These are phyloP conservation scores for Penicillium dipodomyicola DNA, from an alignment of 495 filamentous ascomycete genomes.

Conservation along the genomic window DNA sequence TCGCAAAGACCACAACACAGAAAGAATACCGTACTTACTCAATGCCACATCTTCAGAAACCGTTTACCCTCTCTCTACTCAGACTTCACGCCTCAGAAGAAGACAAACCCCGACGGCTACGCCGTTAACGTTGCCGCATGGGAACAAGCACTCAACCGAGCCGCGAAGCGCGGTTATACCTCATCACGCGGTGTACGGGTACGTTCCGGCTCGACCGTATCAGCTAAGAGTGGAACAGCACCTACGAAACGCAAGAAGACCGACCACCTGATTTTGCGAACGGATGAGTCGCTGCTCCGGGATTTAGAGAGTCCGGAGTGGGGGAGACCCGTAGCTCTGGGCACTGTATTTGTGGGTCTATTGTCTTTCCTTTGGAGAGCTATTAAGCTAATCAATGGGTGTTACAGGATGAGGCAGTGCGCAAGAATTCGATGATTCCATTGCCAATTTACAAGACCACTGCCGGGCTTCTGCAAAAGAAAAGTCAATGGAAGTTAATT, in stretches of 20 bases:
- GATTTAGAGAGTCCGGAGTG: conserved; percentile 74
- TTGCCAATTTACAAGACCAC: conserved; percentile 59
- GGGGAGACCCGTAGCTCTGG: conserved; percentile 80
- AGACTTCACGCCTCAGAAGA: conserved; percentile 76
- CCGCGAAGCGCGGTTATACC: conserved; percentile 64
- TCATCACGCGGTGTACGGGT: conserved; percentile 40
- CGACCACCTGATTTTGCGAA: conserved; percentile 58
- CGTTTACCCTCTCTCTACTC: conserved; percentile 92
- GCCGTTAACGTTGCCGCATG: conserved; percentile 80
- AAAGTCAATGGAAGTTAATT: conserved; percentile 57
- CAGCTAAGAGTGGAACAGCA: conserved; percentile 1
- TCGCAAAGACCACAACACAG: neutral
- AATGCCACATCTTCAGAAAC: conserved; percentile 47
- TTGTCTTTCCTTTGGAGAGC: neutral
- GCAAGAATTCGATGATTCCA: conserved; percentile 64
- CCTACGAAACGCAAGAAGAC: conserved; percentile 27
- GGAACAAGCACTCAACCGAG: conserved; percentile 68
- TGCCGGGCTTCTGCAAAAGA: conserved; percentile 50
- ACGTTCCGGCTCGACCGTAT: conserved; percentile 21
- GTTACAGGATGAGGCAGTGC: conserved; percentile 63
- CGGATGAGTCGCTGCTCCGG: conserved; percentile 65
- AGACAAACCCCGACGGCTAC: conserved; percentile 89
- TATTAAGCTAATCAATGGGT: neutral
- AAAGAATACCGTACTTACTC: conserved; percentile 2
- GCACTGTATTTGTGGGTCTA: conserved; percentile 63